Conservation (phyloP, 768 basidiomycete species). For the Mycena floridula region DNA sequence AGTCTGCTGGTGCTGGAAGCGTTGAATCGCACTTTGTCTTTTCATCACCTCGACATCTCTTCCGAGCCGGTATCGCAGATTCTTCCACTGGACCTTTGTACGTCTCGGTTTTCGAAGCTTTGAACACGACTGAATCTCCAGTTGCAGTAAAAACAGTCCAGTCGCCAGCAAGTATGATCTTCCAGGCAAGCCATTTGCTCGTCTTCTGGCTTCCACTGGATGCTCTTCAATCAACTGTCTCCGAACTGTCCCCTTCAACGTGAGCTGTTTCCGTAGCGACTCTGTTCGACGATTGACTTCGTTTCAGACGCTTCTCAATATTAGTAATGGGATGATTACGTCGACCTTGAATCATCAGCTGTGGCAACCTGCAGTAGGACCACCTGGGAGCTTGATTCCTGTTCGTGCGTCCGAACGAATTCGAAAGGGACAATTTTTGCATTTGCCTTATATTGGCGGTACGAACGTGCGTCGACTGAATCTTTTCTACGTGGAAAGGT, state of each 20-base stretch:
- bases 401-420: slow-evolving; percentile 40
- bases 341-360: slow-evolving; percentile 44
- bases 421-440: slow-evolving; percentile 41
- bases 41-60: slow-evolving; percentile 28
- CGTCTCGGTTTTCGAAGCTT: slow-evolving; percentile 12
- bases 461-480: slow-evolving; percentile 38
- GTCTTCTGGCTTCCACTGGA: slow-evolving; percentile 38
- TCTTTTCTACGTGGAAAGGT: neutral
- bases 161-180: slow-evolving; percentile 40
- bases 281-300: neutral
- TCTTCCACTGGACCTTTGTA: slow-evolving; percentile 52
- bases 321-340: slow-evolving; percentile 39
- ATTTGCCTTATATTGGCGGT: slow-evolving; percentile 49
- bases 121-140: neutral
- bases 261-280: slow-evolving; percentile 8
- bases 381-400: slow-evolving; percentile 40
- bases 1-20: slow-evolving; percentile 47
- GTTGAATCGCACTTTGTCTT: slow-evolving; percentile 43
- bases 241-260: slow-evolving; percentile 38
- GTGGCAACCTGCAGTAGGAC: slow-evolving; percentile 53
- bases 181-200: slow-evolving; percentile 43
- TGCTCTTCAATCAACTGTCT: slow-evolving; percentile 42
- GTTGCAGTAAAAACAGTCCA: slow-evolving; percentile 45
- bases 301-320: slow-evolving; percentile 40
- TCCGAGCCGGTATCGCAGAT: slow-evolving; percentile 48